Percentiles rank a stretch among this genome's conserved stretches.
These are phyloP conservation scores for Globisporangium paroecandrum DNA, from an alignment of 352 stramenopile species.

Conservation along the genomic window DNA sequence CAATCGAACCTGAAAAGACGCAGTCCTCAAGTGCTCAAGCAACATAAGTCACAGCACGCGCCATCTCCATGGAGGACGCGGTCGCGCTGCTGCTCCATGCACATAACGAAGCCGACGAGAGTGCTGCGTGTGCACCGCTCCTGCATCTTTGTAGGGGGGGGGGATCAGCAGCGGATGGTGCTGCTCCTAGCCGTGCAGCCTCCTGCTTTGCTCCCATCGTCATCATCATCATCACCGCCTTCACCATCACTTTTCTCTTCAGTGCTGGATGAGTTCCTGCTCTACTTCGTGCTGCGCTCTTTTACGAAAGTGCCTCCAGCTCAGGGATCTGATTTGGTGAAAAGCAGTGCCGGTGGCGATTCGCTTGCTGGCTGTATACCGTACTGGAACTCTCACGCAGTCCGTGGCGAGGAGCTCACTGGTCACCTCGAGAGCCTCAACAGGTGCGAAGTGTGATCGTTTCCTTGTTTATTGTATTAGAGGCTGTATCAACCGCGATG, in stretches of 20 bases:
- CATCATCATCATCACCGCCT: not conserved
- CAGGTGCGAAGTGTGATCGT: not conserved
- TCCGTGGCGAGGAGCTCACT: not conserved
- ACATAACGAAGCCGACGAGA: not conserved
- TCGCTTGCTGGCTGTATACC: not conserved
- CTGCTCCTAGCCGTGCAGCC: conserved; percentile 1
- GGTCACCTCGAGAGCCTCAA: not conserved
- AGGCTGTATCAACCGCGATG: not conserved
- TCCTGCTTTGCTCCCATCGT: not conserved
- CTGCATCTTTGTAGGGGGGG: not conserved
- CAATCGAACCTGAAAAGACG: too few relatives aligned
- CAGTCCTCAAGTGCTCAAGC: not conserved
- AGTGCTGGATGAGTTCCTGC: conserved; percentile 28
- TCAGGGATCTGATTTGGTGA: not conserved
- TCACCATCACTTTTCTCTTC: not conserved
- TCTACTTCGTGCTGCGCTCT: conserved; percentile 25
- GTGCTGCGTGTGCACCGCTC: not conserved
- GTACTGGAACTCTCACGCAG: conserved; percentile 11
- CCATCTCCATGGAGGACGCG: not conserved
- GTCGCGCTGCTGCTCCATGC: not conserved
- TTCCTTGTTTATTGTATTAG: not conserved
- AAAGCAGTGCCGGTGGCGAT: not conserved
- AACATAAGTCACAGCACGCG: not conserved
- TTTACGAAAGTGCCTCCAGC: conserved; percentile 11
- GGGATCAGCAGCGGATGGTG: not conserved